These are phyloP conservation scores for Blastobotrys malaysiensis DNA, from an alignment of 1,139 yeast genomes.

Conservation along the genomic window DNA sequence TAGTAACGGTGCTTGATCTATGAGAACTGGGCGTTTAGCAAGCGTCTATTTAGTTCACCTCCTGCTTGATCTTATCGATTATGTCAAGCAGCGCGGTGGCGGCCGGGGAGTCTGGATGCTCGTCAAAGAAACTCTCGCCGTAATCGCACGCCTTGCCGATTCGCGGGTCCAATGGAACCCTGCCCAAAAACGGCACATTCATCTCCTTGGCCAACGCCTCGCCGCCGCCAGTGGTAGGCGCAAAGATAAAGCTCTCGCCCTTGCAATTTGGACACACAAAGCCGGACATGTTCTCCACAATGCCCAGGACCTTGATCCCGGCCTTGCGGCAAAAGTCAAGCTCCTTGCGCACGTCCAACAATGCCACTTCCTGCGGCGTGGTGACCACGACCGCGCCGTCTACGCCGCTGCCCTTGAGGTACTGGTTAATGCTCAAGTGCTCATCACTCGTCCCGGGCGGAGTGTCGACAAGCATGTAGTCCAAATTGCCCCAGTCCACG, in stretches of 20 bases:
- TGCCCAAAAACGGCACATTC: conserved; percentile 72
- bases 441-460: conserved; percentile 99
- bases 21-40: too few species aligned
- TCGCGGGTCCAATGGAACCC: conserved; percentile 93
- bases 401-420: conserved; percentile 82
- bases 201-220: conserved; percentile 73
- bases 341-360: conserved; percentile 91
- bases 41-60: conserved; percentile 11
- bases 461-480: conserved; percentile 87
- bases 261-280: conserved; percentile 95
- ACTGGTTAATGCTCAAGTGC: conserved; percentile 83
- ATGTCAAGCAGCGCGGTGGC: conserved; percentile 80
- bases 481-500: conserved; percentile 93
- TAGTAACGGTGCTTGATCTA: too few species aligned
- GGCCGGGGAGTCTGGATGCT: conserved; percentile 90
- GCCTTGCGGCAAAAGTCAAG: conserved; percentile 93
- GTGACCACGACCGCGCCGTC: conserved; percentile 96
- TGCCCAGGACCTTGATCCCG: conserved; percentile 73
- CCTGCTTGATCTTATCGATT: conserved; percentile 36
- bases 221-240: conserved; percentile 97
- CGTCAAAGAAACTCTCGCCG: conserved; percentile 78
- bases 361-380: conserved; percentile 96
- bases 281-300: conserved; percentile 97
- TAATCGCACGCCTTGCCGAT: conserved; percentile 84
- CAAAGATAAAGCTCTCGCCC: conserved; percentile 85